phyloP scores from a whole-genome alignment of 1,284 basidiomycete species.

The Naganishia liquefaciens region DNA sequence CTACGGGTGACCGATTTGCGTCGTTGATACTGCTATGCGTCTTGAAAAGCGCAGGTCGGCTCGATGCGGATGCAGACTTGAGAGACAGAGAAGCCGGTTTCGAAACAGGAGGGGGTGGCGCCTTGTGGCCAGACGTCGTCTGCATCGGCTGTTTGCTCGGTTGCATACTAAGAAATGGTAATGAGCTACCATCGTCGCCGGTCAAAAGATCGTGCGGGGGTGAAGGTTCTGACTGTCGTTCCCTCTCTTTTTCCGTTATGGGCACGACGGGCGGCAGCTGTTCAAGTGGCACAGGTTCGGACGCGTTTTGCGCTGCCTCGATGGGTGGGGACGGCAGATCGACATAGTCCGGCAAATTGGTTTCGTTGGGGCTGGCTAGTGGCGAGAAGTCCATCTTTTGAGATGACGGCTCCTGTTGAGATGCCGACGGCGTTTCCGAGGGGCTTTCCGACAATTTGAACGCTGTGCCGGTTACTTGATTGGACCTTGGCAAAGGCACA shows the following conservation, averaged over 20 bases:
- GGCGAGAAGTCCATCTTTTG: conserved; percentile 1
- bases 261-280: neutral
- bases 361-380: conserved; percentile 1
- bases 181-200: conserved; percentile 16
- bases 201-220: conserved; percentile 26
- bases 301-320: conserved; percentile 1
- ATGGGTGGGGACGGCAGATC: neutral
- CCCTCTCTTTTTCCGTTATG: neutral
- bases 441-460: conserved; percentile 41
- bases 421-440: conserved; percentile 2
- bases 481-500: conserved; percentile 46
- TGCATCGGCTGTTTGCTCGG: conserved; percentile 14
- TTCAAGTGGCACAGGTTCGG: neutral
- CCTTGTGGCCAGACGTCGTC: neutral
- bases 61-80: neutral
- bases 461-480: conserved; percentile 53
- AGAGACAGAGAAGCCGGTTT: conserved; percentile 25
- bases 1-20: conserved; percentile 17
- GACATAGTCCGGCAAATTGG: conserved; percentile 12
- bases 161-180: conserved; percentile 22
- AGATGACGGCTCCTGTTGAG: conserved; percentile 16
- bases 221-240: neutral
- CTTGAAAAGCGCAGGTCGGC: conserved; percentile 12
- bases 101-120: conserved; percentile 15
- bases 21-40: conserved; percentile 12